Percentiles rank a stretch among this genome's conserved stretches.
Evolutionary conservation across 805 yeast species (phyloP).

Genomic region (Maudiozyma turicensis): DNA sequence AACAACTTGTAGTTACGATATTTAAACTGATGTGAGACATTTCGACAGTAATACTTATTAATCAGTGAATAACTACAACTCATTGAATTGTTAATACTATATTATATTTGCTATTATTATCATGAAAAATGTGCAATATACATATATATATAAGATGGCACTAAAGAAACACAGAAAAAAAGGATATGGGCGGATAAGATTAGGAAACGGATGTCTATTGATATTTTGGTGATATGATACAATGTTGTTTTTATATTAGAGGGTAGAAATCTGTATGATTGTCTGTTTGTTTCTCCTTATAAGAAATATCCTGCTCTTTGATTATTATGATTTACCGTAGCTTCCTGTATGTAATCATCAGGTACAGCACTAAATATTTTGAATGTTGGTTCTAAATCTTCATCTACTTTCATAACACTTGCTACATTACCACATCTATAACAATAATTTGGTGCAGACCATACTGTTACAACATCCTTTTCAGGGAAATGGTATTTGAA

Average conservation of each 20-base stretch:
- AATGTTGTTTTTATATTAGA: not conserved
- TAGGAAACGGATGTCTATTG: not conserved
- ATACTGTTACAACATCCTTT: constrained; percentile 92
- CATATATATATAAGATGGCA: no score
- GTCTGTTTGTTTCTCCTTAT: constrained; percentile 4
- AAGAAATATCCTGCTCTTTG: constrained; percentile 31
- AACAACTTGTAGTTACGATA: no score
- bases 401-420: constrained; percentile 93
- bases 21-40: no score
- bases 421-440: constrained; percentile 98
- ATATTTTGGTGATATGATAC: not conserved
- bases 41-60: no score
- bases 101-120: no score
- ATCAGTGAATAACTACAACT: no score
- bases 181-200: no score
- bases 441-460: constrained; percentile 97
- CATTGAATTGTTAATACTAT: no score
- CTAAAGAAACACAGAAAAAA: no score
- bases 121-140: no score
- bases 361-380: constrained; percentile 94
- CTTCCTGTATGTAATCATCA: constrained; percentile 46
- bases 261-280: not conserved
- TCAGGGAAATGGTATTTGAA: constrained; percentile 93
- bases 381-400: constrained; percentile 76
- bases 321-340: constrained; percentile 18